Base-by-base conservation (phyloP, 2,329 filamentous ascomycete species). In the Reticulascus tulasneorum region DNA sequence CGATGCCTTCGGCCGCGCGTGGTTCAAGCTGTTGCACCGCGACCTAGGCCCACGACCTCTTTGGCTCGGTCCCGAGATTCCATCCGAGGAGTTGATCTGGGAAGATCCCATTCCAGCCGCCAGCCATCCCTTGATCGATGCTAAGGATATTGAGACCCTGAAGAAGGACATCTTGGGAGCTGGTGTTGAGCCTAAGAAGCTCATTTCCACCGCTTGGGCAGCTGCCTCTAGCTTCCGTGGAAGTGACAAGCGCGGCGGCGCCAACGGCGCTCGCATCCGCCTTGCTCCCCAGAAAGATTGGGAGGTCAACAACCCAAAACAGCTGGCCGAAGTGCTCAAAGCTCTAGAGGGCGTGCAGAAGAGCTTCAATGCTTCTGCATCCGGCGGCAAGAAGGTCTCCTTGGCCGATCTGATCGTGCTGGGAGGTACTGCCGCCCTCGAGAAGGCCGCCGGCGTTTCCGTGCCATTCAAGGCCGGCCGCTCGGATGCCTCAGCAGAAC, bases 1-100 rank as follows among this genome's bases (percentile, higher is more conserved):
- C 38, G 79, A 86, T 43, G 79, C 75, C 7, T 90, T 89, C 52
- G 69, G 74, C 13, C 76, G 77, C 31, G 85, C 85, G 10, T 90
- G 85, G 85, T 89, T 86, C 76, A 89, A 89, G 76, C 74, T 90
- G 27, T 70, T 84, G 19, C 85, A 90, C 66, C 83, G 85, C 66
- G 85, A 89, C 58, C 77, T 89, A 66, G 85, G 85, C 11, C 85
- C 85, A 22, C 69, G 77, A 35, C 58, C 72, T 20, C 82, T 82
- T 55, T 89, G 84, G 67, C 52, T 88, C 29, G 85, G 85, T 16
- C 84, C 84, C 2, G 85, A 89, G 61, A 69, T 86, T 13, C 84
- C 85, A 25, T 66, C 69, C 33, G 82, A 89, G 67, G 67, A 71
- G 9, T 67, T 83, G n/a, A 56, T 79, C 50, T 89, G 85, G 85